Base-by-base conservation (phyloP, 2,329 filamentous ascomycete genomes). In the Aspergillus chevalieri region DNA sequence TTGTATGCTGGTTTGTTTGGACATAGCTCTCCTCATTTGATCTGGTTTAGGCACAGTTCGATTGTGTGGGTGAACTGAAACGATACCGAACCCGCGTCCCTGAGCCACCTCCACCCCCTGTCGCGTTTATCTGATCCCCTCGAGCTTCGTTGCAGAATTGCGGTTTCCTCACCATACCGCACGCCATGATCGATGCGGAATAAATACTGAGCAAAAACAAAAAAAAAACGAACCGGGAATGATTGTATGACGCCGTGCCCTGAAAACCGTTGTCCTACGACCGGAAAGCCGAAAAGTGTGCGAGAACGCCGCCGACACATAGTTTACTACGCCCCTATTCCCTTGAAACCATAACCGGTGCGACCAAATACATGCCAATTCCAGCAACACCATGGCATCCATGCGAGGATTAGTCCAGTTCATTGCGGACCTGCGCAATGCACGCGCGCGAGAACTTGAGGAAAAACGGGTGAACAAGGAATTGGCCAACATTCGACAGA, bases 381-480 rank as follows among this genome's bases (percentile, higher is more conserved):
- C 24, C 34, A 17, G 15, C 43, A 57, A 64, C 38, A 64, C 36
- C 44, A 73, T 73, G 70, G 72, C 70, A 57, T 76, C 74, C 17
- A 77, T 77, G 74, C 71, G 73, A 71, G 92, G 93, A 24, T 78
- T 98, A 60, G 93, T 98, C 44, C 94, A 96, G 69, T 98, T 98
- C 75, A 98, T 98, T 69, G 93, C 93, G 54, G 93, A 98, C 70
- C 72, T 98, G 64, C 80, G 93, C 67, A 98, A 98, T 70, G 93
- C 93, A 47, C 82, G 93, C 70, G 93, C 94, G 43, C 83, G 94
- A 54, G 93, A 98, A 70, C 76, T 98, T 55, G 93, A 98, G 71
- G 93, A 98, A 78, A 98, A 98, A 80, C 83, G 93, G 67, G 97
- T 98, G 76, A 98, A 98, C 73, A 98, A 98, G 77, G 93, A 98